These are phyloP conservation scores for Thelonectria olida DNA, from an alignment of 2,329 filamentous ascomycete species.

Conservation along the genomic window DNA sequence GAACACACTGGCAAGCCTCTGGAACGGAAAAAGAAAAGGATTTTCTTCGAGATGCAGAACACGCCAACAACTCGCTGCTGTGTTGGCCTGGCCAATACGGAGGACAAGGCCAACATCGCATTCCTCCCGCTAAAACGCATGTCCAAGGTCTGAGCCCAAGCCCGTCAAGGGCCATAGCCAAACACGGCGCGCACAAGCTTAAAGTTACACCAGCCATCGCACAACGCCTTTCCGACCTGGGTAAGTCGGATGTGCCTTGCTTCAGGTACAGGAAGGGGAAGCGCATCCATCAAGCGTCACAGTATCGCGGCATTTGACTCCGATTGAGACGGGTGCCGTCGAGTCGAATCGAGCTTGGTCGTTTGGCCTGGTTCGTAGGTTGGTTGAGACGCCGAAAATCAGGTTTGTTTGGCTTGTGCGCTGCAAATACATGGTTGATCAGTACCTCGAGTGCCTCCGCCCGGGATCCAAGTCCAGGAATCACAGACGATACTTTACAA, in stretches of 20 bases:
- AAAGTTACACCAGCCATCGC: slow-evolving; percentile 6
- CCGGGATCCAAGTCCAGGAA: no score
- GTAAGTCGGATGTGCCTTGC: slow-evolving; percentile 14
- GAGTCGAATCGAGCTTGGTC: not conserved
- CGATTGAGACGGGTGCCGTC: not conserved
- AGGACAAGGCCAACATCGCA: slow-evolving; percentile 31
- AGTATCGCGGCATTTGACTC: not conserved
- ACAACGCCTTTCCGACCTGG: slow-evolving; percentile 16
- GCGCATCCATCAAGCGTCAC: slow-evolving; percentile 1
- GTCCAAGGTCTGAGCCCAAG: slow-evolving; percentile 8
- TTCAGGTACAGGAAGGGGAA: slow-evolving; percentile 21
- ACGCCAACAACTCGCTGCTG: not conserved
- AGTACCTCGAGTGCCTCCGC: not conserved
- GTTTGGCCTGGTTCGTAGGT: not conserved
- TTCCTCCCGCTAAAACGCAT: slow-evolving; percentile 27
- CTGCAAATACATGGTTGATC: not conserved
- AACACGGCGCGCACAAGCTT: slow-evolving; percentile 5
- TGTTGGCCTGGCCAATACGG: slow-evolving; percentile 24
- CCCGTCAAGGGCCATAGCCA: slow-evolving; percentile 10
- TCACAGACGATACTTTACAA: no score
- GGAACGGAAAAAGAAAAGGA: slow-evolving; percentile 7
- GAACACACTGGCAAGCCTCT: slow-evolving; percentile 19
- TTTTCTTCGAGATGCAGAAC: not conserved
- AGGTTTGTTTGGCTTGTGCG: no score
- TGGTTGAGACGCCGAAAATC: no score